Conservation (phyloP, 495 filamentous ascomycete genomes). For the Aspergillus nanangensis region DNA sequence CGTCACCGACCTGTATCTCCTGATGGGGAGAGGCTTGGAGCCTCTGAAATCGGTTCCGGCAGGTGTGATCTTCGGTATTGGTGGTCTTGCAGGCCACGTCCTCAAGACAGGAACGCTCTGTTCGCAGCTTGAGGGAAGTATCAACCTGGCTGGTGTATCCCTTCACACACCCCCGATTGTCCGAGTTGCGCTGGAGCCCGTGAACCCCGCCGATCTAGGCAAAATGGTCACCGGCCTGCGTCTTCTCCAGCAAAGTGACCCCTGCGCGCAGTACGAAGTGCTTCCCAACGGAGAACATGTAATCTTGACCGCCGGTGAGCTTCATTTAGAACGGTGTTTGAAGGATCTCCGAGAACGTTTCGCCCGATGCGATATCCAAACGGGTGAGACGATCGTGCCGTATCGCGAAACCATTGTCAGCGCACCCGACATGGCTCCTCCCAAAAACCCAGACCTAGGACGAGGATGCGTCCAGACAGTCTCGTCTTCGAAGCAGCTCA, state of each 20-base stretch:
- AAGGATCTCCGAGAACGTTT: slow-evolving; percentile 93
- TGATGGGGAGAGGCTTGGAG: slow-evolving; percentile 92
- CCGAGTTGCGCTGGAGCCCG: slow-evolving; percentile 87
- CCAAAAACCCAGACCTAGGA: slow-evolving; percentile 81
- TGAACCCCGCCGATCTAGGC: slow-evolving; percentile 78
- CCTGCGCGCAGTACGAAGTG: slow-evolving; percentile 92
- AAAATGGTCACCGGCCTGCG: slow-evolving; percentile 90
- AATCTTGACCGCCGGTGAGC: slow-evolving; percentile 85
- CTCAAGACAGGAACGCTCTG: slow-evolving; percentile 94
- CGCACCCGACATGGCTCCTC: slow-evolving; percentile 84
- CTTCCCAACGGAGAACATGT: slow-evolving; percentile 94
- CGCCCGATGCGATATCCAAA: slow-evolving; percentile 92
- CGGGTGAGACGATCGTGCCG: slow-evolving; percentile 89
- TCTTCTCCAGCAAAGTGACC: slow-evolving; percentile 90
- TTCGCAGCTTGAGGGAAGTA: slow-evolving; percentile 78
- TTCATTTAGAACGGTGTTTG: slow-evolving; percentile 91
- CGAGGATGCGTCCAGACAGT: slow-evolving; percentile 70
- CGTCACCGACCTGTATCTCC: slow-evolving; percentile 84
- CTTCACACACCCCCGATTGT: slow-evolving; percentile 83
- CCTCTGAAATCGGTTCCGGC: slow-evolving; percentile 80
- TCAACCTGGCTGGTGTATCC: slow-evolving; percentile 87
- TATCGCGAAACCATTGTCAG: slow-evolving; percentile 89
- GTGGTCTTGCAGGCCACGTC: slow-evolving; percentile 83
- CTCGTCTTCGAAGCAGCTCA: slow-evolving; percentile 82
- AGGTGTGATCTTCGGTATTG: slow-evolving; percentile 94